These are phyloP conservation scores for Cystoisospora suis DNA, from an alignment of 169 alveolate genomes.

Conservation along the genomic window DNA sequence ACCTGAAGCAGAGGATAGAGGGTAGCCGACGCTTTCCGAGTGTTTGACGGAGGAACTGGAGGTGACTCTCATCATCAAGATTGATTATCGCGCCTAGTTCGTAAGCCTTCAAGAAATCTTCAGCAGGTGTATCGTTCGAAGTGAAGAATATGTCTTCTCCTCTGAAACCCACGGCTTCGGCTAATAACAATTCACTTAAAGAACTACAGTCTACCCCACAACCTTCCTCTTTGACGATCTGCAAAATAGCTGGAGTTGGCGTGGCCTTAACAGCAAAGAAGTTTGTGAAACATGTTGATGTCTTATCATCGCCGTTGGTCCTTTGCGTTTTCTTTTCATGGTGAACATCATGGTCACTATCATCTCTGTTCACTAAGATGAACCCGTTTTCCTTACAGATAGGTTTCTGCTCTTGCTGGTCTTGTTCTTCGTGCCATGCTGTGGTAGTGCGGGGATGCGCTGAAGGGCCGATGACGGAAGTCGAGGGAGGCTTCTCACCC, in stretches of 20 bases:
- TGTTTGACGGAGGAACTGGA: slow-evolving; percentile 41
- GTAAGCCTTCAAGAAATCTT: slow-evolving; percentile 60
- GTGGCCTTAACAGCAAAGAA: slow-evolving; percentile 72
- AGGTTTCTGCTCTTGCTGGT: no score
- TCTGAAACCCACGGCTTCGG: slow-evolving; percentile 57
- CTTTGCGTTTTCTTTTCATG: no score
- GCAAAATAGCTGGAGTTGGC: slow-evolving; percentile 67
- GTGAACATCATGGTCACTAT: no score
- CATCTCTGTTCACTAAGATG: no score
- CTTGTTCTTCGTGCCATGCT: no score
- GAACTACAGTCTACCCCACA: slow-evolving; percentile 67
- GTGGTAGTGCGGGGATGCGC: no score
- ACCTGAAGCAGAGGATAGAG: slow-evolving; percentile 19
- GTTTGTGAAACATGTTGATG: slow-evolving; percentile 34
- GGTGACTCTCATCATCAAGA: slow-evolving; percentile 66
- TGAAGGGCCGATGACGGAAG: no score
- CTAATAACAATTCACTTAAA: slow-evolving; percentile 56
- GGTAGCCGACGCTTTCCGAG: slow-evolving; percentile 34
- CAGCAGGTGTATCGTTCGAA: slow-evolving; percentile 63
- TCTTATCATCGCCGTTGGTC: no score
- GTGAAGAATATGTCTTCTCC: slow-evolving; percentile 68
- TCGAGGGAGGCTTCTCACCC: no score
- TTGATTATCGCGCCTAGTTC: slow-evolving; percentile 67
- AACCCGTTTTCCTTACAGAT: no score
- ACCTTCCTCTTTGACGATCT: slow-evolving; percentile 57